phyloP scores from a whole-genome alignment of 2,329 filamentous ascomycete species.

The Epichloe brachyelytri region DNA sequence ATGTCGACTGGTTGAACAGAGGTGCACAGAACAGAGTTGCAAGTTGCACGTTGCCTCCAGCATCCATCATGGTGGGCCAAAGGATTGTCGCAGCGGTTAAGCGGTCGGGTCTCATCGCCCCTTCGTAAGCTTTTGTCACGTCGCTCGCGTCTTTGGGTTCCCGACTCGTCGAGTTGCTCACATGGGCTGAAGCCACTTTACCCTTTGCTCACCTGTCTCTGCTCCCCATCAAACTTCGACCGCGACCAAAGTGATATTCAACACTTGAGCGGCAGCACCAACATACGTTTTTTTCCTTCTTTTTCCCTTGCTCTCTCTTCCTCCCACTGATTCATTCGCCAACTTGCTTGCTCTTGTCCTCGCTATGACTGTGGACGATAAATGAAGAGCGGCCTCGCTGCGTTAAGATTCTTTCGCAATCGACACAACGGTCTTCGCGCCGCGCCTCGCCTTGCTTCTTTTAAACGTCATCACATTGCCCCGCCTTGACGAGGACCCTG shows the following conservation, averaged over 20 bases:
- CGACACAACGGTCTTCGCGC: background rate
- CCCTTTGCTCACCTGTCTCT: too few relatives aligned
- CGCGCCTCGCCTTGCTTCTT: background rate
- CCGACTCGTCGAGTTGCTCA: too few relatives aligned
- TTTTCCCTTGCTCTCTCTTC: background rate
- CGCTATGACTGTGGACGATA: slow-evolving; percentile 1
- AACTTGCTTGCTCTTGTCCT: background rate
- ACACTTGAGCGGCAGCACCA: background rate
- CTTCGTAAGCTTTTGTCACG: background rate
- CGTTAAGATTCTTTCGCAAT: background rate
- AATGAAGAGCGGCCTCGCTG: background rate
- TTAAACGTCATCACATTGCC: background rate
- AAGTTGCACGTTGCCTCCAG: background rate
- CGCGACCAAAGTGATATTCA: background rate
- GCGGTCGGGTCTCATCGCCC: background rate
- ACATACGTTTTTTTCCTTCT: background rate
- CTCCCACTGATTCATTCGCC: background rate
- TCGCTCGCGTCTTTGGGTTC: background rate
- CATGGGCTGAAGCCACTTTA: background rate
- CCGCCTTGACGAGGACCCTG: background rate
- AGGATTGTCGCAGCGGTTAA: background rate
- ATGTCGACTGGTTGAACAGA: background rate
- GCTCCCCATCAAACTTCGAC: too few relatives aligned
- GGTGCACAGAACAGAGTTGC: background rate
- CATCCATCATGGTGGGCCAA: background rate